These are phyloP conservation scores for Neofusicoccum sp. DNA, from an alignment of 2,329 filamentous ascomycete genomes.

Conservation along the genomic window DNA sequence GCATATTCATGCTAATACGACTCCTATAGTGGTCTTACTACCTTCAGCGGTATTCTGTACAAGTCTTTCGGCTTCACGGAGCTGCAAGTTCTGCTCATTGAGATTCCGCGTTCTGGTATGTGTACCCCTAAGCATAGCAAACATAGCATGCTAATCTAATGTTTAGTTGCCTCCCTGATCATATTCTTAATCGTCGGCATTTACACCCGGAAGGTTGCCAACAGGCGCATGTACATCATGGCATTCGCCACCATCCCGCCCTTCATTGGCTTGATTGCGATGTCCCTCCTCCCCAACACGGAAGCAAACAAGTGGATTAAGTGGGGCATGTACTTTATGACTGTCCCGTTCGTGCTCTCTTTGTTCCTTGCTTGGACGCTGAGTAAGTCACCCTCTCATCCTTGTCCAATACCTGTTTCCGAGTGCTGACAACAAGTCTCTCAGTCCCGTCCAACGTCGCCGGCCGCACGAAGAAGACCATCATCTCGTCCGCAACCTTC, in stretches of 20 bases:
- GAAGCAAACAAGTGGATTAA: slow-evolving; percentile 36
- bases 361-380: slow-evolving; percentile 36
- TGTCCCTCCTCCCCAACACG: slow-evolving; percentile 35
- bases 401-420: background rate
- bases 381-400: slow-evolving; percentile 11
- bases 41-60: slow-evolving; percentile 13
- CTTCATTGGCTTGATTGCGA: slow-evolving; percentile 34
- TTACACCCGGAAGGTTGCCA: slow-evolving; percentile 14
- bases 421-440: background rate
- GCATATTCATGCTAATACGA: background rate
- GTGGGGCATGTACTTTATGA: slow-evolving; percentile 38
- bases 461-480: slow-evolving; percentile 48
- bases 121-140: background rate
- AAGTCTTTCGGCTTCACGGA: slow-evolving; percentile 20
- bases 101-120: slow-evolving; percentile 27
- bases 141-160: background rate
- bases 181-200: slow-evolving; percentile 16
- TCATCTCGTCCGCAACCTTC: slow-evolving; percentile 47
- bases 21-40: background rate
- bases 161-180: slow-evolving; percentile 20
- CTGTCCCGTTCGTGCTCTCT: slow-evolving; percentile 31
- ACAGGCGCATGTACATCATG: slow-evolving; percentile 36
- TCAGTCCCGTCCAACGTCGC: slow-evolving; percentile 46
- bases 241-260: slow-evolving; percentile 29
- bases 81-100: slow-evolving; percentile 35